Evolutionary conservation across 768 basidiomycete genomes (phyloP).

Genomic region (Naganishia onofrii): DNA sequence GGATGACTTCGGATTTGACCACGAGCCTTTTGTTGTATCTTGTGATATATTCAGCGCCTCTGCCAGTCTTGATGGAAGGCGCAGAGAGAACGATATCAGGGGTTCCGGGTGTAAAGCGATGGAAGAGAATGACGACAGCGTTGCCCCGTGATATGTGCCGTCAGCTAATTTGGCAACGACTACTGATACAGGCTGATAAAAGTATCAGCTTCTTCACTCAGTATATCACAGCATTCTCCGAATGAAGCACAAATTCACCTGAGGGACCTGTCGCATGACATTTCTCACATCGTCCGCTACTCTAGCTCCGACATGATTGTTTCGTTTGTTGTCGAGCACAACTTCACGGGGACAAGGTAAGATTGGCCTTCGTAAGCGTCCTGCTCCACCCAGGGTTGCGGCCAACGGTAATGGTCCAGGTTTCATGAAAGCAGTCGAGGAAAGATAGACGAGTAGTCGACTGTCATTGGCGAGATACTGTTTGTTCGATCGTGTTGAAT

Average conservation of each 20-base stretch:
- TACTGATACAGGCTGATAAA: conserved; percentile 72
- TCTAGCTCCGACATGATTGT: conserved; percentile 1
- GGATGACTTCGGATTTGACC: not conserved
- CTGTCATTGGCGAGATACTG: not conserved
- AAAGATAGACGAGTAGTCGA: not conserved
- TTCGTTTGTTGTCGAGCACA: not conserved
- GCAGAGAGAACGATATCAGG: conserved; percentile 82
- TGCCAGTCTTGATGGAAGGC: conserved; percentile 86
- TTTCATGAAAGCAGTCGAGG: not conserved
- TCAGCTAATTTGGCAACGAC: conserved; percentile 66
- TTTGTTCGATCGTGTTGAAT: not conserved
- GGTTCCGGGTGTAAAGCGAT: conserved; percentile 85
- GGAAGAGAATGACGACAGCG: conserved; percentile 87
- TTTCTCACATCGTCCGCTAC: conserved; percentile 40
- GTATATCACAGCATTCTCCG: not conserved
- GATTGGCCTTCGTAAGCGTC: not conserved
- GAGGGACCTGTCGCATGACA: conserved; percentile 55
- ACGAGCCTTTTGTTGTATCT: not conserved
- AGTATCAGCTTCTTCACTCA: conserved; percentile 7
- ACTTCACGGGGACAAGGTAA: not conserved
- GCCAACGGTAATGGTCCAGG: not conserved
- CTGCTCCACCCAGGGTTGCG: not conserved
- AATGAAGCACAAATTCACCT: conserved; percentile 37
- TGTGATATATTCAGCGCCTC: conserved; percentile 44
- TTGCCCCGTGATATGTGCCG: conserved; percentile 75